Evolutionary conservation across 345 rosid genomes (phyloP), one percentile per base, ranked within the genome.

Genomic region (Arabidopsis suecica): DNA sequence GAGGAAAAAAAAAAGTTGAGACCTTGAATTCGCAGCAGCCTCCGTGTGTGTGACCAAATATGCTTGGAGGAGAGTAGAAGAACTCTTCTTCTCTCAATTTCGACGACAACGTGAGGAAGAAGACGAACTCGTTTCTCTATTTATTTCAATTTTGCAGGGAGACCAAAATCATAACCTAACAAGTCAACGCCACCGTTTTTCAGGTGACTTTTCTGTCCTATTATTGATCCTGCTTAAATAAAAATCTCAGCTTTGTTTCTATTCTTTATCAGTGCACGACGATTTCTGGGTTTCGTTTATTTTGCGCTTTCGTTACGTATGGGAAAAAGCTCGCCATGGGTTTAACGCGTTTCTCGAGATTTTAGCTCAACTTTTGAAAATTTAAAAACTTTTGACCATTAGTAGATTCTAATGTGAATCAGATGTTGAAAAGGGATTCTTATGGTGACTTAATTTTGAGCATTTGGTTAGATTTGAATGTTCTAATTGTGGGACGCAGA

Each of bases 61-160:
- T 74, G 78, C 49, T 74, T 66, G 72, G 78, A 74, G 72, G 78
- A 74, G 72, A 57, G 66, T 73, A 64, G 64, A 13, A 57, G 78
- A 57, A 74, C 2, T 33, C 25, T 59, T 59, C 72, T 65, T 74
- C 72, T 65, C 78, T 65, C 71, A 45, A n/a, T n/a, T 55, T 11
- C 41, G 48, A 55, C 22, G 32, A 30, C 56, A 32, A 41, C 57
- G 11, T 54, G 64, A 69, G 23, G 73, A 75, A 71, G 75, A 59
- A 40, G 67, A 75, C 73, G 32, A 49, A 2, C 42, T 41, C 42
- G 5, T 32, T 1, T 42, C 67, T 75, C 64, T 37, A 59, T 9
- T 18, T 59, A 20, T 16, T 18, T 59, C 5, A 62, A 20, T 47
- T 49, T 36, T 28, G 1, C 55, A 8, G 10, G 37, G 30, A 40